These are phyloP conservation scores for Eimeria sp. DNA, from an alignment of 169 alveolate genomes.

Conservation along the genomic window DNA sequence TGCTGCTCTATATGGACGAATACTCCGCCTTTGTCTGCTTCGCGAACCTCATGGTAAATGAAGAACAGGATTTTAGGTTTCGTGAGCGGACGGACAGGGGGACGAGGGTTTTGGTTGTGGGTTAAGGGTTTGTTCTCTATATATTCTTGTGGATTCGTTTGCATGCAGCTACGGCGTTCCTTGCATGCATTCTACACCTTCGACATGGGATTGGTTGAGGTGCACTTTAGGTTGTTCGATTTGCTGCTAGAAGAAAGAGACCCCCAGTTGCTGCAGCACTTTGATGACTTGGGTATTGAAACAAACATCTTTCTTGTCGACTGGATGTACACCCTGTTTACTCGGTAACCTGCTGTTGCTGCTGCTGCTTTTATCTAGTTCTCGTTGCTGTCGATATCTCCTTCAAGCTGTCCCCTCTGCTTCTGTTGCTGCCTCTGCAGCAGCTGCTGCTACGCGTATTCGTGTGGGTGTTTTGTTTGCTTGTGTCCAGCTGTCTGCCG, in stretches of 20 bases:
- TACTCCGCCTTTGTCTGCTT: conserved; percentile 90
- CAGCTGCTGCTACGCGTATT: background rate
- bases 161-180: conserved; percentile 73
- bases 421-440: background rate
- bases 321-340: conserved; percentile 85
- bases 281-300: conserved; percentile 18
- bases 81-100: background rate
- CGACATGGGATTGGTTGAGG: conserved; percentile 69
- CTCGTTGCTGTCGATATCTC: background rate
- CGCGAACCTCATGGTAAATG: conserved; percentile 88
- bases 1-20: conserved; percentile 90
- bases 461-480: background rate
- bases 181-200: conserved; percentile 83
- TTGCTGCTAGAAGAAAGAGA: conserved; percentile 69
- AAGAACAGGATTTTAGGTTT: background rate
- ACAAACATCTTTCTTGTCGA: conserved; percentile 80
- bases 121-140: background rate
- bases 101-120: background rate
- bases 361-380: background rate
- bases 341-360: conserved; percentile 47
- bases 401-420: background rate
- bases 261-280: conserved; percentile 65
- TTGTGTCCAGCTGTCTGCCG: conserved; percentile 62
- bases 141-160: background rate
- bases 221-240: conserved; percentile 80